Conservation (phyloP, 164 flowering plant species). For the Vitis rupestris region DNA sequence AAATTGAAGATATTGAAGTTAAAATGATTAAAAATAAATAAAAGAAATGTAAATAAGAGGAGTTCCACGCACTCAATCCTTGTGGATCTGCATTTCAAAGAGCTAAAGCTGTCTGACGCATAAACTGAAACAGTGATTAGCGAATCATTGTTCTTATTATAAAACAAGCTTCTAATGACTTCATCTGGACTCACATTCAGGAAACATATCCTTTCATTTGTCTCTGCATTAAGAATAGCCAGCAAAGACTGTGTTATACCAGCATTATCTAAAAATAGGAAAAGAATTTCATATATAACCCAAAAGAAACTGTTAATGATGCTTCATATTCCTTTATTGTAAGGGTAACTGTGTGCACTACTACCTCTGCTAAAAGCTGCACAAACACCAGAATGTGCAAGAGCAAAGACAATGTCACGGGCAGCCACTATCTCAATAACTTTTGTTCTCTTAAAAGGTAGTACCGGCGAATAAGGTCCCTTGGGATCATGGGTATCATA, state of each 20-base stretch:
- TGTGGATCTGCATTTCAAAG: slow-evolving; percentile 95
- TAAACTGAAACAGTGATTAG: slow-evolving; percentile 98
- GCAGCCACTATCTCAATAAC: slow-evolving; percentile 98
- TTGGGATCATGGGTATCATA: slow-evolving; percentile 98
- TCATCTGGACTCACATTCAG: slow-evolving; percentile 93
- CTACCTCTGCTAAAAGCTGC: slow-evolving; percentile 98
- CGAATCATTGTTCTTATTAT: slow-evolving; percentile 95
- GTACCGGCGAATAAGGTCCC: slow-evolving; percentile 64
- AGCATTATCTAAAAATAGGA: too few species aligned
- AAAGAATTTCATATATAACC: too few species aligned
- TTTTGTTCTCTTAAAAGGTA: slow-evolving; percentile 86
- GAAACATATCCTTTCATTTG: slow-evolving; percentile 90
- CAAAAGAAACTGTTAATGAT: background rate
- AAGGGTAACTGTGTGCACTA: background rate
- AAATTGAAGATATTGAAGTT: too few species aligned
- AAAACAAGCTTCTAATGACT: slow-evolving; percentile 94
- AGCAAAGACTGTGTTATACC: background rate
- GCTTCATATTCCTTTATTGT: background rate
- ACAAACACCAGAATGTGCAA: slow-evolving; percentile 97
- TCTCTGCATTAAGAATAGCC: slow-evolving; percentile 47
- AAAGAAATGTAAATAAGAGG: too few species aligned
- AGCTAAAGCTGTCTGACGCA: slow-evolving; percentile 98
- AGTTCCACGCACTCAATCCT: slow-evolving; percentile 74
- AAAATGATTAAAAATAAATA: too few species aligned
- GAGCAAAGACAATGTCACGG: slow-evolving; percentile 96